Conservation (phyloP, 2,329 filamentous ascomycete genomes). For the Drechslera avenae region DNA sequence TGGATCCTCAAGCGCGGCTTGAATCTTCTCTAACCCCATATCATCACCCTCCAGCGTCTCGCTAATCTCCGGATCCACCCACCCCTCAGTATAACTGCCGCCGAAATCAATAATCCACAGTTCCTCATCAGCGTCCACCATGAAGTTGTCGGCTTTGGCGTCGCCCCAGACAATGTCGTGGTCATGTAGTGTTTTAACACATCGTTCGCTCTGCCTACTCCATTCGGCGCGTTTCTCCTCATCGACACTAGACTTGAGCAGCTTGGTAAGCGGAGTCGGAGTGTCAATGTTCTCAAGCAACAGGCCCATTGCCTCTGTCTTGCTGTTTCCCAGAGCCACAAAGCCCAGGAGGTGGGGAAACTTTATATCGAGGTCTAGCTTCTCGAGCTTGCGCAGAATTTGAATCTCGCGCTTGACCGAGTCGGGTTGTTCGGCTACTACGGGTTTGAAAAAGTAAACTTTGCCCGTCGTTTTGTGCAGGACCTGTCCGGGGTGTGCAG, state of each 20-base stretch:
- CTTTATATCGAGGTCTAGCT: conserved; percentile 18
- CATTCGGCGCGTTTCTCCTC: conserved; percentile 13
- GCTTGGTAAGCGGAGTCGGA: conserved; percentile 18
- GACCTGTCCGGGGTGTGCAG: conserved; percentile 25
- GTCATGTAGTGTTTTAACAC: conserved; percentile 15
- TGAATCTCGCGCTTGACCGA: conserved; percentile 25
- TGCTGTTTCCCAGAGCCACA: conserved; percentile 14
- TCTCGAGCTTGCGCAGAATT: conserved; percentile 16
- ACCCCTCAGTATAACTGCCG: conserved; percentile 49
- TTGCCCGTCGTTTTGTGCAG: conserved; percentile 1
- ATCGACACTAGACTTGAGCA: conserved; percentile 16
- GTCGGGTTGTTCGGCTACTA: conserved; percentile 17
- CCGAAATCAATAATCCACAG: conserved; percentile 52
- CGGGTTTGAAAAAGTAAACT: conserved; percentile 25
- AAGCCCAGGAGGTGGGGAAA: conserved; percentile 16
- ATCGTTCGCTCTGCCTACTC: conserved; percentile 18
- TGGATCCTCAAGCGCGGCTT: conserved; percentile 18
- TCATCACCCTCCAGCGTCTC: conserved; percentile 48
- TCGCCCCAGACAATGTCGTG: conserved; percentile 35
- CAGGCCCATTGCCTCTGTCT: conserved; percentile 21
- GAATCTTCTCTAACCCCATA: conserved; percentile 33
- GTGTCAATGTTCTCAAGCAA: conserved; percentile 17
- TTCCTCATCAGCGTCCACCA: conserved; percentile 46
- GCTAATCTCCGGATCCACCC: conserved; percentile 47
- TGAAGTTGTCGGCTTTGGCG: conserved; percentile 44